Conservation (phyloP, 805 yeast genomes). For the Yamadazyma insecticola region DNA sequence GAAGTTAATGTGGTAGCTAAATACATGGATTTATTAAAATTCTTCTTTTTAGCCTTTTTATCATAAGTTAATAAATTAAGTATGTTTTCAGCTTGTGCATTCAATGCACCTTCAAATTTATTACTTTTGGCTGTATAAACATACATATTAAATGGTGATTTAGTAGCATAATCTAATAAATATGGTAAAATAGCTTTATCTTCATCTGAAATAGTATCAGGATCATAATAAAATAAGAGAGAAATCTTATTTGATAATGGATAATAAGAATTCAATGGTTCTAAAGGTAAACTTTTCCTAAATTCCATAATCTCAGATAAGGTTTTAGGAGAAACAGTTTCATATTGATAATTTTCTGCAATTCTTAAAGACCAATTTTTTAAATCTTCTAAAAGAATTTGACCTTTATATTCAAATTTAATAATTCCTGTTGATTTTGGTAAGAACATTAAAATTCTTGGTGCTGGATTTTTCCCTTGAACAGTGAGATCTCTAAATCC, state of each 20-base stretch:
- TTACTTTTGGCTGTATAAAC: slow-evolving; percentile 49
- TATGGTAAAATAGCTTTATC: slow-evolving; percentile 60
- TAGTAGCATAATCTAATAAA: slow-evolving; percentile 54
- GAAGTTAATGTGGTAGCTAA: slow-evolving; percentile 52
- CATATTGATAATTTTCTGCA: slow-evolving; percentile 41
- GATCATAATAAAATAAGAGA: slow-evolving; percentile 51
- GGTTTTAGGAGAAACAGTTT: slow-evolving; percentile 22
- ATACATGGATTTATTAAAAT: slow-evolving; percentile 43
- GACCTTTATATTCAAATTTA: slow-evolving; percentile 42
- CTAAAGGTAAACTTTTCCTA: slow-evolving; percentile 21
- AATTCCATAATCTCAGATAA: slow-evolving; percentile 27
- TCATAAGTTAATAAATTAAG: slow-evolving; percentile 43
- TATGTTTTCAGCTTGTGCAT: slow-evolving; percentile 37
- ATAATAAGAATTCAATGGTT: slow-evolving; percentile 29
- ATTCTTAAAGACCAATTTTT: slow-evolving; percentile 46
- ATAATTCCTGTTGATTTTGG: slow-evolving; percentile 46
- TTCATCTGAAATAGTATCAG: slow-evolving; percentile 49
- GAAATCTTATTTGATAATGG: slow-evolving; percentile 42
- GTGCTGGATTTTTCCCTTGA: slow-evolving; percentile 16
- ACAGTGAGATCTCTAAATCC: slow-evolving; percentile 35
- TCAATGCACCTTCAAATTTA: slow-evolving; percentile 33
- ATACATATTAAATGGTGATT: slow-evolving; percentile 48
- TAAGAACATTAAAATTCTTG: slow-evolving; percentile 48
- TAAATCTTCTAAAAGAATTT: slow-evolving; percentile 25
- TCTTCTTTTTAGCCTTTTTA: slow-evolving; percentile 21